Percentiles rank a stretch among this genome's conserved stretches.
Conservation (phyloP, 192 early-diverging fungal species). For the Glomus cerebriforme region DNA sequence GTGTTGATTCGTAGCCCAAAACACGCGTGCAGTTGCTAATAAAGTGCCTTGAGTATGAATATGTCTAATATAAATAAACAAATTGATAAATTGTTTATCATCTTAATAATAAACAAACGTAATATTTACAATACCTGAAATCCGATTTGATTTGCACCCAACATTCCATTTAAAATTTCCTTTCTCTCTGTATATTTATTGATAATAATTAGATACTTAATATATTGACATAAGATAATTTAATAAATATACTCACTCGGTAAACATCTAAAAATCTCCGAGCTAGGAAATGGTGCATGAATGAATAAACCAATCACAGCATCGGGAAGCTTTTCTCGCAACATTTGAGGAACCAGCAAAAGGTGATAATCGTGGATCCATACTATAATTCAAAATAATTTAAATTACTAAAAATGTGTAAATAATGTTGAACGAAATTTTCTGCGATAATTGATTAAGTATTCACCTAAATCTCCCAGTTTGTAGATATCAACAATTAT, state of each 20-base stretch:
- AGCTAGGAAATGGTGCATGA: constrained; percentile 95
- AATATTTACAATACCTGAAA: constrained; percentile 68
- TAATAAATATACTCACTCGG: constrained; percentile 53
- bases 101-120: background rate
- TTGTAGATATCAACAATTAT: constrained; percentile 71
- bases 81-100: background rate
- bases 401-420: background rate
- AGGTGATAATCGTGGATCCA: constrained; percentile 99
- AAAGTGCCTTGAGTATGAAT: constrained; percentile 94
- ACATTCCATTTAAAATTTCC: constrained; percentile 82
- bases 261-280: constrained; percentile 94
- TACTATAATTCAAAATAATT: constrained; percentile 57
- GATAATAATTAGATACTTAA: background rate
- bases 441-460: background rate
- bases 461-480: constrained; percentile 75
- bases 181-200: constrained; percentile 58
- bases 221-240: too few species aligned
- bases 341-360: constrained; percentile 85
- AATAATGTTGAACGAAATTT: constrained; percentile 3
- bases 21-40: constrained; percentile 90
- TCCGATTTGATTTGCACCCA: constrained; percentile 91
- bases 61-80: constrained; percentile 58
- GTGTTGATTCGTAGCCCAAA: constrained; percentile 90
- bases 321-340: constrained; percentile 75
- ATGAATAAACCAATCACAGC: constrained; percentile 93